A percentile compares a stretch with the other conserved stretches of the same genome.
Conservation (phyloP, 2,329 filamentous ascomycete genomes). For the Apiospora kogelbergensis region DNA sequence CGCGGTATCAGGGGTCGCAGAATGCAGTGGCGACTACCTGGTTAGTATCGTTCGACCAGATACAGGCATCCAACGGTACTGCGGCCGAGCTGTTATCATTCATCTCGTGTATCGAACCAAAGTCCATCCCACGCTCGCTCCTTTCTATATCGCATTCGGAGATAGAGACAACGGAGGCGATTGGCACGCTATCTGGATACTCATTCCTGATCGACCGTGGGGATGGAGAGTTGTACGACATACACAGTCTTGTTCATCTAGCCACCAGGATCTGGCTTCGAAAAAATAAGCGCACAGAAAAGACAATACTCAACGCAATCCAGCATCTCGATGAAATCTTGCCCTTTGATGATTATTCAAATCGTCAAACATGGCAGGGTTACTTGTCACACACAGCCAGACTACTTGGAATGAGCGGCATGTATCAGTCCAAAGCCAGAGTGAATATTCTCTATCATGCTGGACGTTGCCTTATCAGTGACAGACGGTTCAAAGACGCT, state of each 20-base stretch:
- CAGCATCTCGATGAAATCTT: slow-evolving; percentile 12
- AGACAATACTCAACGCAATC: slow-evolving; percentile 10
- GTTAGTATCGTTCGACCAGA: slow-evolving; percentile 41
- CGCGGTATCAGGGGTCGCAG: slow-evolving; percentile 29
- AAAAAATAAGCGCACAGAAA: slow-evolving; percentile 11
- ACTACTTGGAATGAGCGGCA: slow-evolving; percentile 21
- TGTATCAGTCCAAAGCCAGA: too few relatives aligned
- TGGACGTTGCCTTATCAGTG: slow-evolving; percentile 12
- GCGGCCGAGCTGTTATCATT: slow-evolving; percentile 39
- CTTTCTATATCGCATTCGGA: slow-evolving; percentile 21
- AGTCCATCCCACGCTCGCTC: slow-evolving; percentile 37
- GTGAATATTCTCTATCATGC: too few relatives aligned
- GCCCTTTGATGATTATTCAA: slow-evolving; percentile 10
- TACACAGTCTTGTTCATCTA: slow-evolving; percentile 38
- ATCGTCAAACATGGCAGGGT: slow-evolving; percentile 22
- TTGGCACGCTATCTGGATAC: slow-evolving; percentile 34
- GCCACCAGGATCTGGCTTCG: slow-evolving; percentile 31
- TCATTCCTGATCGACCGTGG: slow-evolving; percentile 29
- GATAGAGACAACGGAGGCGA: slow-evolving; percentile 22
- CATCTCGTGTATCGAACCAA: slow-evolving; percentile 39
- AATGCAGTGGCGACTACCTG: slow-evolving; percentile 39
- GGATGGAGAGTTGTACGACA: slow-evolving; percentile 30
- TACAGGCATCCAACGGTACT: slow-evolving; percentile 24
- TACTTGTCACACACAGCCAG: slow-evolving; percentile 29
- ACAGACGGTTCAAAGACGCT: slow-evolving; percentile 22